phyloP scores from a whole-genome alignment of 116 monocot genomes.

The Iris pallida region DNA sequence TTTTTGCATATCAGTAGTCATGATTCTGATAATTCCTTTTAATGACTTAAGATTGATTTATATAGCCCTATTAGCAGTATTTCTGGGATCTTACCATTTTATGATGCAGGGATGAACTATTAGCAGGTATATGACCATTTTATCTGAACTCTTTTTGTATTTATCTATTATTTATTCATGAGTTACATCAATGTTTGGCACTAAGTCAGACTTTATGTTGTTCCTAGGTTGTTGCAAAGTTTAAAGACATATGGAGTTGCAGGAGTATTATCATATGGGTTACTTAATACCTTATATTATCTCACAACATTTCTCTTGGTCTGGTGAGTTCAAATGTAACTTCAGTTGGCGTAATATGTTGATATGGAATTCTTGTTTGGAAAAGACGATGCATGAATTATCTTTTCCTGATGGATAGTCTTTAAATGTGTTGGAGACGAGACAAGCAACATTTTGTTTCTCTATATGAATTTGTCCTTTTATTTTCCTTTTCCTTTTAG shows the following conservation, averaged over 20 bases:
- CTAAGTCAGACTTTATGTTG: not conserved
- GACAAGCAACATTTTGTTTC: too few species aligned
- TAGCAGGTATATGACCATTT: too few species aligned
- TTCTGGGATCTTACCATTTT: too few species aligned
- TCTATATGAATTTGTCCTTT: not conserved
- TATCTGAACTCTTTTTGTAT: not conserved
- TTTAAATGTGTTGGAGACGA: too few species aligned
- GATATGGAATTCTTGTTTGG: too few species aligned
- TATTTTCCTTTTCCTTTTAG: not conserved
- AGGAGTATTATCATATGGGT: slow-evolving; percentile 82
- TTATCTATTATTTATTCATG: not conserved
- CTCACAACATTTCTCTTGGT: slow-evolving; percentile 69
- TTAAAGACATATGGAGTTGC: slow-evolving; percentile 78
- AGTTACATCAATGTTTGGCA: not conserved
- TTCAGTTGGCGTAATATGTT: not conserved
- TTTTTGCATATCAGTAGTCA: too few species aligned
- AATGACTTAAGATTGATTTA: too few species aligned
- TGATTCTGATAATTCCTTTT: too few species aligned
- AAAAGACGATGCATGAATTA: too few species aligned
- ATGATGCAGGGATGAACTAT: too few species aligned
- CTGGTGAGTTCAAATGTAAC: slow-evolving; percentile 51
- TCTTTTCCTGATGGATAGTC: too few species aligned
- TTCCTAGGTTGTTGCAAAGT: slow-evolving; percentile 47
- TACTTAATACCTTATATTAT: slow-evolving; percentile 85
- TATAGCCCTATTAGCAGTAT: too few species aligned